Conservation (phyloP, 2,329 filamentous ascomycete genomes). For the Pseudogymnoascus sp. region DNA sequence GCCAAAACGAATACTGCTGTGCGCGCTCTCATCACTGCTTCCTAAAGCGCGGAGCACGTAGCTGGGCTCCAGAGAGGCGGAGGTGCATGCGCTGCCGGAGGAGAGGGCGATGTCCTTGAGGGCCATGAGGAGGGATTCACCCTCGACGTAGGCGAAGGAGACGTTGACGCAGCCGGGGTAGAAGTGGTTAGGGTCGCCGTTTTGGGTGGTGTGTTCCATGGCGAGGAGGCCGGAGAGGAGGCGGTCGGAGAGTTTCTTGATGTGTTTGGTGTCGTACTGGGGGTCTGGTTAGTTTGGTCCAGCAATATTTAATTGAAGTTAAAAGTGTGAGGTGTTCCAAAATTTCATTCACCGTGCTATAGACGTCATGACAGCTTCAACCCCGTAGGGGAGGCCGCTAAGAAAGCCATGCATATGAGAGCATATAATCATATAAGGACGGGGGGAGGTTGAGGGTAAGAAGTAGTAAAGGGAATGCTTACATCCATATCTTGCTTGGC, state of each 20-base stretch:
- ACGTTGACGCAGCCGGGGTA: slow-evolving; percentile 98
- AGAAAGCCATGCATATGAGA: slow-evolving; percentile 88
- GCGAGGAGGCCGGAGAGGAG: slow-evolving; percentile 74
- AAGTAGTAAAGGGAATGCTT: slow-evolving; percentile 38
- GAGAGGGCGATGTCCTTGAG: slow-evolving; percentile 96
- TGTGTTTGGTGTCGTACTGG: slow-evolving; percentile 86
- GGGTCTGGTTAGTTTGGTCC: slow-evolving; percentile 27
- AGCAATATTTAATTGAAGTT: not conserved
- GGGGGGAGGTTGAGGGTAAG: not conserved
- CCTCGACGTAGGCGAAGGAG: slow-evolving; percentile 96
- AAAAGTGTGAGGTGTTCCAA: slow-evolving; percentile 10
- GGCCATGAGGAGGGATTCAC: slow-evolving; percentile 95
- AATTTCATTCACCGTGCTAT: slow-evolving; percentile 61
- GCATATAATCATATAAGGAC: slow-evolving; percentile 67
- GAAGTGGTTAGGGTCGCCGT: slow-evolving; percentile 74
- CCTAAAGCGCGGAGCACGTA: slow-evolving; percentile 92
- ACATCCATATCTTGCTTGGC: slow-evolving; percentile 86
- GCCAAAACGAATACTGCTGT: slow-evolving; percentile 95
- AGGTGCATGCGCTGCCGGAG: slow-evolving; percentile 94
- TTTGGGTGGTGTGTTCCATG: slow-evolving; percentile 87
- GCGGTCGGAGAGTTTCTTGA: slow-evolving; percentile 75
- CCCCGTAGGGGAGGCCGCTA: slow-evolving; percentile 49
- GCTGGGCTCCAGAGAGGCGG: slow-evolving; percentile 89
- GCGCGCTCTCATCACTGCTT: slow-evolving; percentile 93
- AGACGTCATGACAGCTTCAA: slow-evolving; percentile 31